Evolutionary conservation across 2,329 filamentous ascomycete genomes (phyloP).

Genomic region (Ampelomyces quisqualis): DNA sequence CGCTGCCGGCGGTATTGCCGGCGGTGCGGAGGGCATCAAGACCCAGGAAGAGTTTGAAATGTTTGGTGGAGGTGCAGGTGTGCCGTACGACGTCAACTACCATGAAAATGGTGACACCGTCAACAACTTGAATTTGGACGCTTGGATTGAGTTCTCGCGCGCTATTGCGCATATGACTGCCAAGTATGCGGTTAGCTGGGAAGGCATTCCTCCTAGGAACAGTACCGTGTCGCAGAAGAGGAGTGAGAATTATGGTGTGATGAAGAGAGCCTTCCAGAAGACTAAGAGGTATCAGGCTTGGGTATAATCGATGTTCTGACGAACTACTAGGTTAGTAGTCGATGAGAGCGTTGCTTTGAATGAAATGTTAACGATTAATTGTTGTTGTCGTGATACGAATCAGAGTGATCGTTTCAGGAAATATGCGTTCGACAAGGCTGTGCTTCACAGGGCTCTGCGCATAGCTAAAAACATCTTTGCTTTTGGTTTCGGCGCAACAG

Average conservation of each 20-base stretch:
- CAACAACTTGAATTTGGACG: slow-evolving; percentile 37
- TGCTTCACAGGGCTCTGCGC: too few species aligned
- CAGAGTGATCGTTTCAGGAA: too few species aligned
- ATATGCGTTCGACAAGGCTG: too few species aligned
- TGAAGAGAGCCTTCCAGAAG: slow-evolving; percentile 22
- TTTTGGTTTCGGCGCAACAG: neutral
- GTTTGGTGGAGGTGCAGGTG: slow-evolving; percentile 40
- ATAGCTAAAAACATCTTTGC: too few species aligned
- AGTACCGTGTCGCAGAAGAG: slow-evolving; percentile 23
- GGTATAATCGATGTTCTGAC: too few species aligned
- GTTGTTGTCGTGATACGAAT: too few species aligned
- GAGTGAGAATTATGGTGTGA: slow-evolving; percentile 19
- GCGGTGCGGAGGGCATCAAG: slow-evolving; percentile 44
- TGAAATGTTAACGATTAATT: too few species aligned
- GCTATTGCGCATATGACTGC: slow-evolving; percentile 58
- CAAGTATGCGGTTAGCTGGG: slow-evolving; percentile 38
- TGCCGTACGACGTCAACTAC: slow-evolving; percentile 38
- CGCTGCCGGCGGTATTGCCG: slow-evolving; percentile 41
- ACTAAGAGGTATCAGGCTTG: slow-evolving; percentile 25
- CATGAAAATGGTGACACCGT: slow-evolving; percentile 41
- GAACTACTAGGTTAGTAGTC: too few species aligned
- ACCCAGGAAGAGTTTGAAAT: slow-evolving; percentile 36
- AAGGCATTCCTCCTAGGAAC: slow-evolving; percentile 33
- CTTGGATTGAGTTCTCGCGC: slow-evolving; percentile 55
- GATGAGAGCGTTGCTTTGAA: too few species aligned